Evolutionary conservation across 768 basidiomycete genomes (phyloP).

Genomic region (Mycena vitilis): DNA sequence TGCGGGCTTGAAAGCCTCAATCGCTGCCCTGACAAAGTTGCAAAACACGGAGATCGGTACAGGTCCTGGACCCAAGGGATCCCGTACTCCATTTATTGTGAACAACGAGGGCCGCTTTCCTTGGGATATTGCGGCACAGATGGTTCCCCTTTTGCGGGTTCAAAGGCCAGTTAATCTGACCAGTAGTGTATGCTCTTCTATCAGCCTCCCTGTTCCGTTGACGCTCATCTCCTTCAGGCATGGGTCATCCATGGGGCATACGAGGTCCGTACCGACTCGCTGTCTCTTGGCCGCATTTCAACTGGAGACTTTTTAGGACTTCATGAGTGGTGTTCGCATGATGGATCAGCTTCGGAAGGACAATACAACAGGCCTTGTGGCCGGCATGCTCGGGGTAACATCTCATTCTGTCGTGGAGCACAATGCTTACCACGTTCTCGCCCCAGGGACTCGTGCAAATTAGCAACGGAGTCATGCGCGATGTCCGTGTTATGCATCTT

Average conservation of each 20-base stretch:
- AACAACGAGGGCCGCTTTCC: conserved; percentile 27
- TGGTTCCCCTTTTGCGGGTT: conserved; percentile 22
- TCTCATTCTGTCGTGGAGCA: background rate
- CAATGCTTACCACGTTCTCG: background rate
- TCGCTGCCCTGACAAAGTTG: background rate
- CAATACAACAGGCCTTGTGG: background rate
- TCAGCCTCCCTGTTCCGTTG: background rate
- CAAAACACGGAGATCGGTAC: conserved; percentile 6
- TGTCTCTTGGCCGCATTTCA: background rate
- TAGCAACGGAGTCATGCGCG: conserved; percentile 36
- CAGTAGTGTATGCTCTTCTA: conserved; percentile 21
- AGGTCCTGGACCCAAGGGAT: background rate
- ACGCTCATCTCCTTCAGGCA: conserved; percentile 26
- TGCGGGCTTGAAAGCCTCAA: conserved; percentile 23
- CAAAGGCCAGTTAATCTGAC: conserved; percentile 14
- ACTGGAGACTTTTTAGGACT: conserved; percentile 11
- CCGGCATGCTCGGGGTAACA: conserved; percentile 31
- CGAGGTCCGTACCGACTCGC: conserved; percentile 16
- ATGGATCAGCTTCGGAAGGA: conserved; percentile 18
- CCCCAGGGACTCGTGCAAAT: conserved; percentile 27
- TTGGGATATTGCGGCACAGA: conserved; percentile 34
- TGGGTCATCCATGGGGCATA: conserved; percentile 38
- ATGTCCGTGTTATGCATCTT: conserved; percentile 36
- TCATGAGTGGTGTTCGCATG: conserved; percentile 24
- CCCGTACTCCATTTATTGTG: background rate